Percentiles rank a stretch among this genome's conserved stretches.
Conservation (phyloP, 495 filamentous ascomycete species). For the Sabuloglossum arenarium region DNA sequence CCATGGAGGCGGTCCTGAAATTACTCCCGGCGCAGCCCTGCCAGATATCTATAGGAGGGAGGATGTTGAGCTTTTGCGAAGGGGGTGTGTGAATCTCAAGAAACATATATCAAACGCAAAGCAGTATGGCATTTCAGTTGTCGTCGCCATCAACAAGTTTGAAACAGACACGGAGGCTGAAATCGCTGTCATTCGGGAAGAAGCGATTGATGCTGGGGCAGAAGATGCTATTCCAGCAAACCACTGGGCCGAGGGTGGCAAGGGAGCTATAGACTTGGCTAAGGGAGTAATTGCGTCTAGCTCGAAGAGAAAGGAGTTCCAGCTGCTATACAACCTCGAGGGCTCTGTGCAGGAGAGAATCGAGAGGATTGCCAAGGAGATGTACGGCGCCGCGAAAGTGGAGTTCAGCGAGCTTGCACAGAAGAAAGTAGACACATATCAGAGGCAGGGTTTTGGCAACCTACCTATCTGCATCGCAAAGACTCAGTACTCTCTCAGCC, state of each 20-base stretch:
- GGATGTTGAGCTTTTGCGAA: slow-evolving; percentile 74
- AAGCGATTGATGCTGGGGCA: slow-evolving; percentile 79
- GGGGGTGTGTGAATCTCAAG: slow-evolving; percentile 78
- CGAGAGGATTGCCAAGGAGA: slow-evolving; percentile 69
- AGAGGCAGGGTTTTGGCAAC: slow-evolving; percentile 73
- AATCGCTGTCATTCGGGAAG: slow-evolving; percentile 69
- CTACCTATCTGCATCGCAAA: slow-evolving; percentile 94
- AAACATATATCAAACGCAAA: slow-evolving; percentile 86
- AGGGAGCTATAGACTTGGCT: slow-evolving; percentile 76
- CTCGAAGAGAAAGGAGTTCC: slow-evolving; percentile 74
- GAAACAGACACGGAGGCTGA: slow-evolving; percentile 86
- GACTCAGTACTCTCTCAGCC: slow-evolving; percentile 92
- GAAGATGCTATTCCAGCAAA: slow-evolving; percentile 86
- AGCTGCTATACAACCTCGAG: slow-evolving; percentile 64
- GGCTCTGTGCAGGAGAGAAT: slow-evolving; percentile 76
- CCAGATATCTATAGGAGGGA: slow-evolving; percentile 76
- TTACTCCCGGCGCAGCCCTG: slow-evolving; percentile 64
- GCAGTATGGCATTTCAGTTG: slow-evolving; percentile 79
- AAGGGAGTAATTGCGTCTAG: slow-evolving; percentile 67
- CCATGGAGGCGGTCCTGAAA: slow-evolving; percentile 84
- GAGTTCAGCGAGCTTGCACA: slow-evolving; percentile 88
- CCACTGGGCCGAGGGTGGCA: slow-evolving; percentile 93
- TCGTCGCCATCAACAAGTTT: slow-evolving; percentile 95
- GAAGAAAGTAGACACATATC: slow-evolving; percentile 90
- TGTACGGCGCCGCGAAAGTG: slow-evolving; percentile 84